These are phyloP conservation scores for Colletotrichum sp. DNA, from an alignment of 2,329 filamentous ascomycete species.

Conservation along the genomic window DNA sequence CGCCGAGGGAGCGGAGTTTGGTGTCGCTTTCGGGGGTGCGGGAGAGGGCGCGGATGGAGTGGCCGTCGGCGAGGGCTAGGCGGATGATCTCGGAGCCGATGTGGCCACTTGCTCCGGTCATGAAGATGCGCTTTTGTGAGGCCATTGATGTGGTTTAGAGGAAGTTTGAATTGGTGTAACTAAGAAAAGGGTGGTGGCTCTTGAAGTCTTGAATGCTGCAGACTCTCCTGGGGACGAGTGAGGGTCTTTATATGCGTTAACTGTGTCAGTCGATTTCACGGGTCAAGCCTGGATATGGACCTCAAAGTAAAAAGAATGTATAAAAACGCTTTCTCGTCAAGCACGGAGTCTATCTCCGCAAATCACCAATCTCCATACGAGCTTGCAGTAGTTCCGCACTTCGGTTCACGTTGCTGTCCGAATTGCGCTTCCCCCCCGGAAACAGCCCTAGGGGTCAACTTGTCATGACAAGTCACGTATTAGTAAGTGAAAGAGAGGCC, in stretches of 20 bases:
- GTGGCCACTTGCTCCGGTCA: conserved; percentile 45
- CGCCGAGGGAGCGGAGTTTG: conserved; percentile 41
- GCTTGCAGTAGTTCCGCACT: neutral
- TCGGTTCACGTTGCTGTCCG: neutral
- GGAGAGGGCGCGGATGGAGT: conserved; percentile 32
- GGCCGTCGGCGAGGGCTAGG: conserved; percentile 39
- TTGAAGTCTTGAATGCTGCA: neutral
- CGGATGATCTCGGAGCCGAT: conserved; percentile 39
- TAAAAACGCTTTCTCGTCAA: neutral
- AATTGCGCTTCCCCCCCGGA: neutral
- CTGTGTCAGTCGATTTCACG: neutral
- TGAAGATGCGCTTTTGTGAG: conserved; percentile 29
- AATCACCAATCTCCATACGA: neutral
- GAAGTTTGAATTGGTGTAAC: too few relatives aligned
- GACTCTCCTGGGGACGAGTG: neutral
- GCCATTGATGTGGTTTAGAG: fast-evolving
- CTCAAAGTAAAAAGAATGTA: fast-evolving
- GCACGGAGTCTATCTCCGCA: neutral
- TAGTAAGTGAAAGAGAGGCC: neutral
- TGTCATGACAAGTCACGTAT: fast-evolving
- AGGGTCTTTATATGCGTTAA: neutral
- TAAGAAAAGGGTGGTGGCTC: too few relatives aligned
- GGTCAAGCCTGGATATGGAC: neutral
- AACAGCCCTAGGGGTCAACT: neutral
- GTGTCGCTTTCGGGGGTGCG: conserved; percentile 30